Evolutionary conservation across 768 basidiomycete genomes (phyloP), one percentile per base, ranked within the genome.

Genomic region (Suillus decipiens): DNA sequence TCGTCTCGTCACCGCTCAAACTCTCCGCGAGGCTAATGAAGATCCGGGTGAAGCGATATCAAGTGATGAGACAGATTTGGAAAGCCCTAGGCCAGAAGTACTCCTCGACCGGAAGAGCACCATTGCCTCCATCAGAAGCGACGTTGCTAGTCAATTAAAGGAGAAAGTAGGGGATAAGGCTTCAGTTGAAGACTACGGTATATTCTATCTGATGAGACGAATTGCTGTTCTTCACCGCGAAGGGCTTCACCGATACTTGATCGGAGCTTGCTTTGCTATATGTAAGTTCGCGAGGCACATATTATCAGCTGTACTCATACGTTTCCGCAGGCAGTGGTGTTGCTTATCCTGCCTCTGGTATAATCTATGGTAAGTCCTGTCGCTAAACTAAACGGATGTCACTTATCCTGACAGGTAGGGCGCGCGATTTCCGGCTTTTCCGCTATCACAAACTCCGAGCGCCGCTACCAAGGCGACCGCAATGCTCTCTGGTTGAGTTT

Each of bases 1-100:
- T 33, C 75, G 75, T 10, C 76, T 83, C 47, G 82, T 83, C 45
- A 66, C 67, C 37, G 80, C 82, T 1, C 82, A 83, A 60, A 71
- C 81, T 53, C 71, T 76, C 19, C 78, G 79, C 59, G 64, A 73
- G 34, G 65, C 70, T 17, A 69, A 73, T n/a, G 60, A 59, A 0
- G 55, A 58, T 33, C 56, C 54, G n/a, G 68, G 66, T 22, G 51
- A 56, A 41, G 67, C 11, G 58, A 60, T 17, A 17, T 43, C 45
- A 62, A 34, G 17, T 67, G 67, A 61, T 61, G 63, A 48, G 68
- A 64, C 51, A 59, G 66, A 61, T 63, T 61, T 58, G 68, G 69
- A 33, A 64, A 72, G 34, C 66, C 24, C 24, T 63, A 75, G 55
- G 78, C 75, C 14, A 72, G 74, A 6, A 74, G 72, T 22, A 28